Base-by-base conservation (phyloP, 352 stramenopile genomes). In the Globisporangium sylvaticum region DNA sequence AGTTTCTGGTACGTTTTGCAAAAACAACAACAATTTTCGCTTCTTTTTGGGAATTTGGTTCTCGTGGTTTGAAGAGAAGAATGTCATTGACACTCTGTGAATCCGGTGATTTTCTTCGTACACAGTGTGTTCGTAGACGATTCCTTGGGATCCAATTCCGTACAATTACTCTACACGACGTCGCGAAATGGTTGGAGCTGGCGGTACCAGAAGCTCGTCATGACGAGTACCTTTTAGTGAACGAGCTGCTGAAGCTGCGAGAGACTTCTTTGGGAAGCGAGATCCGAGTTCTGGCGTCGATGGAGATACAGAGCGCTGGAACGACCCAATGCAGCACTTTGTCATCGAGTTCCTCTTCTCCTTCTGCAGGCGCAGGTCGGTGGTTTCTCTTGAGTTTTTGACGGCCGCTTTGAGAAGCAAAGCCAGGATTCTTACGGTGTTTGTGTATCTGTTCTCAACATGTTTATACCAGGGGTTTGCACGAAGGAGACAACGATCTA, bases 271-370 rank as follows among this genome's bases (percentile, higher is more conserved):
- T 55, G 25, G 39, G 20, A 32, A 14, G 12, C 18, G 39, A 42
- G 15, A 5, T 53, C 4, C 29, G 34, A 24, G 46, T 64, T 27
- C 3, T 54, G 1, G 24, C 15, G 48, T 42, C 58, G 4, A 46
- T 20, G 6, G 42, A 31, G 18, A 8, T n/a, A n/a, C 24, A 12
- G 42, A 39, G 27, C 8, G 18, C 14, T 56, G 20, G 7, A 46
- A 1, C 25, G 22, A 64, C 12, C 20, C 6, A 20, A 44, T 68
- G 25, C 55, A 32, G 29, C 22, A 25, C 14, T 58, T 68, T 29
- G 44, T 53, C 20, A 34, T 58, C 34, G 54, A 64, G 9, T 58
- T 62, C 27, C 20, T 68, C 25, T 68, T 64, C 18, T 55, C 56
- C 12, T 68, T 68, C 27, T 29, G 39, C 53, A 57, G 56, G 29